These are phyloP conservation scores for Limtongia smithiae DNA, from an alignment of 805 yeast genomes.

Conservation along the genomic window DNA sequence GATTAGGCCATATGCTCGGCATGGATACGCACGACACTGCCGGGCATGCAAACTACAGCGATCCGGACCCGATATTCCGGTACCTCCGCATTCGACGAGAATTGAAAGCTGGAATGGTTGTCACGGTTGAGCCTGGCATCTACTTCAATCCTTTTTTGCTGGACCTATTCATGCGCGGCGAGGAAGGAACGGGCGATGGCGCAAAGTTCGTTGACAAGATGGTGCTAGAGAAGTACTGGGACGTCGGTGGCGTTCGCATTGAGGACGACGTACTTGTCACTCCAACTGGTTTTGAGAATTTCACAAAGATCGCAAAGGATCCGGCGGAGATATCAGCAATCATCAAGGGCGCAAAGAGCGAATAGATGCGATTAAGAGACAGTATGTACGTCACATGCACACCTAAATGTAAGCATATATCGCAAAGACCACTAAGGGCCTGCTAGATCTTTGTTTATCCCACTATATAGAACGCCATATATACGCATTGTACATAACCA, in stretches of 20 bases:
- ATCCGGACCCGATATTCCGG: slow-evolving; percentile 68
- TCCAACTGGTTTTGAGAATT: slow-evolving; percentile 68
- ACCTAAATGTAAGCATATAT: no score
- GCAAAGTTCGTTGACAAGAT: slow-evolving; percentile 58
- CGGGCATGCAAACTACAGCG: slow-evolving; percentile 81
- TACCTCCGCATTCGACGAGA: slow-evolving; percentile 78
- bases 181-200: slow-evolving; percentile 42
- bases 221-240: slow-evolving; percentile 71
- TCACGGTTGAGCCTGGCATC: slow-evolving; percentile 93
- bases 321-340: slow-evolving; percentile 77
- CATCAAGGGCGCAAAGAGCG: slow-evolving; percentile 50
- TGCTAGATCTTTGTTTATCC: no score
- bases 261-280: slow-evolving; percentile 90
- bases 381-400: no score
- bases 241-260: slow-evolving; percentile 94
- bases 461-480: no score
- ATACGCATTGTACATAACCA: no score
- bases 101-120: slow-evolving; percentile 71
- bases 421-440: no score
- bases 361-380: no score
- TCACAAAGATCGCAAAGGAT: slow-evolving; percentile 81
- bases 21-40: slow-evolving; percentile 97
- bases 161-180: slow-evolving; percentile 51
- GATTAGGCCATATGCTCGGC: slow-evolving; percentile 89
- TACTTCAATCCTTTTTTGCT: slow-evolving; percentile 84